Evolutionary conservation across 1,139 yeast genomes (phyloP).

Genomic region (Spathaspora jeffriesii): DNA sequence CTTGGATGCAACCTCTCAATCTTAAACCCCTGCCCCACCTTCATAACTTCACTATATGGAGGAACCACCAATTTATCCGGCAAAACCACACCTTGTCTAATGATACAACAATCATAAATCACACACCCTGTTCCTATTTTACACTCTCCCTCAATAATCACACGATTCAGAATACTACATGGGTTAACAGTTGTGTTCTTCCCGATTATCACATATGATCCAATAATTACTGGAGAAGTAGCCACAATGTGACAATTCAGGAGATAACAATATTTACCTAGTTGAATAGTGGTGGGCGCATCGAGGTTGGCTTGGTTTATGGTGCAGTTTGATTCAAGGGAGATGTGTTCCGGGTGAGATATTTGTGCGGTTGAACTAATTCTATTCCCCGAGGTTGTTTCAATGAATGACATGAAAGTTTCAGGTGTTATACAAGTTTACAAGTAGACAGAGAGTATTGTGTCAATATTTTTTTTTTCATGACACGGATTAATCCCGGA

Average conservation of each 20-base stretch:
- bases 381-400: conserved; percentile 50
- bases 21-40: conserved; percentile 31
- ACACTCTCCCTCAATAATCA: conserved; percentile 48
- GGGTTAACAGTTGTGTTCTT: conserved; percentile 35
- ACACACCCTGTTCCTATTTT: conserved; percentile 42
- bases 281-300: conserved; percentile 35
- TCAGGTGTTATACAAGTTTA: too few relatives aligned
- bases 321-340: conserved; percentile 33
- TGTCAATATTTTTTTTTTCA: too few relatives aligned
- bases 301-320: conserved; percentile 18
- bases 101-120: conserved; percentile 63
- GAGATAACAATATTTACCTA: conserved; percentile 55
- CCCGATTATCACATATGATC: conserved; percentile 61
- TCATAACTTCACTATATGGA: conserved; percentile 56
- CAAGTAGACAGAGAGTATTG: too few relatives aligned
- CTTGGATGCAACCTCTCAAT: conserved; percentile 36
- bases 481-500: neutral
- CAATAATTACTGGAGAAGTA: conserved; percentile 39
- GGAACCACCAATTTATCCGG: conserved; percentile 63
- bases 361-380: conserved; percentile 47
- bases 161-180: conserved; percentile 59
- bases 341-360: conserved; percentile 31
- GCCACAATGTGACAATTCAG: conserved; percentile 31
- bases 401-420: conserved; percentile 5
- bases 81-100: conserved; percentile 47